Percentiles rank a stretch among this genome's conserved stretches.
phyloP scores from a whole-genome alignment of 129 eudicot species.

The Arctium minus region DNA sequence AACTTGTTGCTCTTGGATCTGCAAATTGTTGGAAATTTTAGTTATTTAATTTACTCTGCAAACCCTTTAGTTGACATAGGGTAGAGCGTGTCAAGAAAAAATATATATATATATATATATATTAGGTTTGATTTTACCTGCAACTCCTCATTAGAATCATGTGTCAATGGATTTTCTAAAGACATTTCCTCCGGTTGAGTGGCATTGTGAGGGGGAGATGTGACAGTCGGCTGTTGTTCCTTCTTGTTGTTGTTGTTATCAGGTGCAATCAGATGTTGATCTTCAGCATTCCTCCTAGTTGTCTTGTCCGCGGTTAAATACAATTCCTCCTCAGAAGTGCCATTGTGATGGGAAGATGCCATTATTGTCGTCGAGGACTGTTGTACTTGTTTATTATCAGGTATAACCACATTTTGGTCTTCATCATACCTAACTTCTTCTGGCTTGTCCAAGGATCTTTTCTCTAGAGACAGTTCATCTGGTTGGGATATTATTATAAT shows the following conservation, averaged over 20 bases:
- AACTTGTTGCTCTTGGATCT: conserved; percentile 17
- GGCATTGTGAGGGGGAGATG: background rate
- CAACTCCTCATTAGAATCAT: conserved; percentile 11
- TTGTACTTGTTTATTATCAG: background rate
- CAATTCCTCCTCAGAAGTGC: background rate
- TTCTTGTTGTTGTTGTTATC: background rate
- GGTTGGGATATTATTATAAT: background rate
- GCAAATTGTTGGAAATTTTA: conserved; percentile 4
- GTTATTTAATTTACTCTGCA: conserved; percentile 9
- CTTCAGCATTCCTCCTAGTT: background rate
- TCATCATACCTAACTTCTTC: background rate
- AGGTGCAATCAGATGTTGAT: background rate
- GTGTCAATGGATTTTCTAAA: background rate
- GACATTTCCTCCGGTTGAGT: background rate
- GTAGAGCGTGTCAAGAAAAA: background rate
- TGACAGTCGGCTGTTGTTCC: background rate
- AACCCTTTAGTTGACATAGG: background rate
- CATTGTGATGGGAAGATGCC: background rate
- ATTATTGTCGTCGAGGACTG: background rate
- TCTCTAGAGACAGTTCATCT: conserved; percentile 8
- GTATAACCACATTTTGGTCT: background rate
- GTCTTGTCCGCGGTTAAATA: background rate
- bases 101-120: no score
- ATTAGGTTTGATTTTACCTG: conserved; percentile 29
- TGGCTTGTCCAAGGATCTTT: conserved; percentile 8